Base-by-base conservation (phyloP, 2,329 filamentous ascomycete species). In the Penicillium crustosum region DNA sequence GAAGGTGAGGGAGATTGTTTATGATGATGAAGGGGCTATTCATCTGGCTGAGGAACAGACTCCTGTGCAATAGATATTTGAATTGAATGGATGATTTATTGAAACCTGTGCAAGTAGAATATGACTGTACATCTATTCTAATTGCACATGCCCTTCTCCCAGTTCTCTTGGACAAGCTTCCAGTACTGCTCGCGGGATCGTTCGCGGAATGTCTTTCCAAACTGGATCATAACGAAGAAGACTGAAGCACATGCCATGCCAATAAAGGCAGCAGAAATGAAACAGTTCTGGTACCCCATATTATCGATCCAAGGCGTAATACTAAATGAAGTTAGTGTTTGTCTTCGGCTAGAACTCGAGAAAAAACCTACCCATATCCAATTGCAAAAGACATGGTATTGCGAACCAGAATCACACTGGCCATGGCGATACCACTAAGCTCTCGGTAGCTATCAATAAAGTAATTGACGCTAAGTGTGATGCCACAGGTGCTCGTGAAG, bases 1-100 rank as follows among this genome's bases (percentile, higher is more conserved):
- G 39, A 91, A 91, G 81, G 84, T 88, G 58, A 83, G 84, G 76
- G 89, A 92, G 80, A 86, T 92, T 59, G 85, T 87, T 41, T 90
- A 91, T 71, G 85, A 90, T 70, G 78, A 77, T 9, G 79, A 86
- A 38, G 89, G 87, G 0, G 83, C 80, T 67, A 89, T 91, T 59
- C 69, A 72, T 57, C 56, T 78, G 48, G 70, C 67, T 9, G 42
- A 36, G 39, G 21, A 35, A 25, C 50, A 53, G 21, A 44, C 10
- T 4, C 21, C 50, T 12, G 12, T 44, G 10, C 0, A 35, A 29
- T 57, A 42, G n/a, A 42, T 51, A 42, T 13, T 38, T 5, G 13
- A 19, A 3, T 31, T 29, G 19, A 19, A 35, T 54, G 12, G 41
- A 36, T 21, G 2, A 10, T 9, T 2, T 13, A 43, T 33, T 2